These are phyloP conservation scores for Carex arenaria DNA, from an alignment of 202 grass and related monocot genomes.

Conservation along the genomic window DNA sequence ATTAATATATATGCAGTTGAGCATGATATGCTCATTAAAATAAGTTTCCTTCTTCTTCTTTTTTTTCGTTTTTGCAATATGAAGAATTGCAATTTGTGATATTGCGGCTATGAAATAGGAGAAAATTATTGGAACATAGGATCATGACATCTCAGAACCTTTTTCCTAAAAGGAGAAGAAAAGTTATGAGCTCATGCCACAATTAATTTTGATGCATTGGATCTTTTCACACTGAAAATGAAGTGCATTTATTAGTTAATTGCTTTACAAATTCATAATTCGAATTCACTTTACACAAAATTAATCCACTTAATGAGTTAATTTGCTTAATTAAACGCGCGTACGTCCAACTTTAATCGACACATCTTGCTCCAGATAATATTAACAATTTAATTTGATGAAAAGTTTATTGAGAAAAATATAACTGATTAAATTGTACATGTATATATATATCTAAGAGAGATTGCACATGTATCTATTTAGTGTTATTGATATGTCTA, in stretches of 20 bases:
- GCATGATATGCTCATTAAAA: background rate
- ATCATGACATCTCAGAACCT: background rate
- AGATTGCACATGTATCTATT: background rate
- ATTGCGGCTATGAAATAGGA: background rate
- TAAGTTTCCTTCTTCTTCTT: background rate
- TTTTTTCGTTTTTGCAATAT: background rate
- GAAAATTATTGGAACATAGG: conserved; percentile 2
- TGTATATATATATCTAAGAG: too few species aligned
- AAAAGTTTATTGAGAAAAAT: background rate
- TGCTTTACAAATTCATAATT: background rate
- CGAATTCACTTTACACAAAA: background rate
- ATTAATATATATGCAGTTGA: background rate
- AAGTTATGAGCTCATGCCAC: conserved; percentile 5
- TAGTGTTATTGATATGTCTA: background rate
- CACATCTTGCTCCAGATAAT: too few species aligned
- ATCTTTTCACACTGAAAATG: conserved; percentile 11
- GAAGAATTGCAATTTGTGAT: background rate
- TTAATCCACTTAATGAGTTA: background rate
- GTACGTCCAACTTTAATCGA: too few species aligned
- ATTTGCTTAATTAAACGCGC: background rate
- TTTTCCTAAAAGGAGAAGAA: background rate
- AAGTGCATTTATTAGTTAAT: background rate
- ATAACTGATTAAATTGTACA: background rate
- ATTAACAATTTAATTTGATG: background rate
- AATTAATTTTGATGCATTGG: background rate